phyloP scores from a whole-genome alignment of 2,329 filamentous ascomycete genomes.

The Penicillium rolfsii region DNA sequence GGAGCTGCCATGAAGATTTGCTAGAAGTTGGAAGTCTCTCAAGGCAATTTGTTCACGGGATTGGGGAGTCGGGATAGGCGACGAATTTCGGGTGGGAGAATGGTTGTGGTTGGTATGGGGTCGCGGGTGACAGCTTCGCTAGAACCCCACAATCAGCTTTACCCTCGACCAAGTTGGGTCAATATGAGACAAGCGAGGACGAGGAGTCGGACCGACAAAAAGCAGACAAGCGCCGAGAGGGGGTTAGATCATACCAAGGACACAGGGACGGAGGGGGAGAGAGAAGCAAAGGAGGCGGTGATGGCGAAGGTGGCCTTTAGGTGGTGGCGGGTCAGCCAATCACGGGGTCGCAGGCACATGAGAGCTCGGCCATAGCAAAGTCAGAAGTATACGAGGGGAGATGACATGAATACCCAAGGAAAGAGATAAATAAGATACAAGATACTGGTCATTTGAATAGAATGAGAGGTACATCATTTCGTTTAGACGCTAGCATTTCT shows the following conservation, averaged over 20 bases:
- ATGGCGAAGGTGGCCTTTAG: constrained; percentile 46
- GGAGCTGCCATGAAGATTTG: constrained; percentile 53
- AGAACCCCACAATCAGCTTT: constrained; percentile 31
- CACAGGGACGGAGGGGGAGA: constrained; percentile 15
- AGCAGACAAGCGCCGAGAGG: background rate
- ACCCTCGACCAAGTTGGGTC: constrained; percentile 12
- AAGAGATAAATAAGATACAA: background rate
- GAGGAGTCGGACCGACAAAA: constrained; percentile 1
- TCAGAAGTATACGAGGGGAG: constrained; percentile 1
- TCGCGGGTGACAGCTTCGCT: constrained; percentile 32
- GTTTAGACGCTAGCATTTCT: background rate
- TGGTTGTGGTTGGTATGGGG: constrained; percentile 22
- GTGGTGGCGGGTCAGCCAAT: constrained; percentile 40
- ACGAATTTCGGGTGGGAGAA: constrained; percentile 13
- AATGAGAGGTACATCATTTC: background rate
- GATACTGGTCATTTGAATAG: background rate
- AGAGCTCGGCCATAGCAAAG: constrained; percentile 5
- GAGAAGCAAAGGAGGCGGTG: constrained; percentile 30
- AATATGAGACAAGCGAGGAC: background rate
- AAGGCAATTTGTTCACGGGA: constrained; percentile 7
- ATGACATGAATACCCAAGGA: background rate
- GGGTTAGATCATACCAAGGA: constrained; percentile 12
- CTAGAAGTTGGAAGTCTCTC: constrained; percentile 8
- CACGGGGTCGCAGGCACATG: constrained; percentile 28
- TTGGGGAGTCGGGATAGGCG: constrained; percentile 13